Evolutionary conservation across 352 stramenopile species (phyloP), one percentile per base, ranked within the genome.

Genomic region (Blastocystis sp.): DNA sequence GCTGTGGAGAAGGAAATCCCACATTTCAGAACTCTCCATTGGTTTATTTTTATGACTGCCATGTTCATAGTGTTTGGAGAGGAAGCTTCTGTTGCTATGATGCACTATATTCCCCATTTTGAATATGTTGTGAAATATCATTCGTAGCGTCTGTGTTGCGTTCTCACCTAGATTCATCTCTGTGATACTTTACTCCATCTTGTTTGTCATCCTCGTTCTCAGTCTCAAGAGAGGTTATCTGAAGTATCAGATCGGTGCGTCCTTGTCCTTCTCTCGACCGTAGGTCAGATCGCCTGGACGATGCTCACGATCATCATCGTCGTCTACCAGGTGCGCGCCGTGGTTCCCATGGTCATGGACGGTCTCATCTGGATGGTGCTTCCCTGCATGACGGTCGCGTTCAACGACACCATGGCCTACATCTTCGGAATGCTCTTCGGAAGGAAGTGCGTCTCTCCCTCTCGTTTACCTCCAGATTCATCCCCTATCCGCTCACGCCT

Each of bases 121-220:
- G 91, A 93, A 24, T 93, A 95, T 20, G 93, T 93, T 66, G 91
- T 96, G 3, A 94, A 95, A 90, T 96, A 95, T 92, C 95, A 95
- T 91, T 95, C 91, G 9, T 92, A 91, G 18, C 90, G 95, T 54
- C 93, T 93, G 63, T 93, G 94, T 90, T 96, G 94, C 90, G 87
- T 95, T 78, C 93, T 93, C 24, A 90, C 93, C 95, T 91, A 95
- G 93, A 90, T 95, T 94, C 93, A 93, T 96, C 59, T 95, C 93
- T 43, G 95, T 96, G 81, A 93, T 92, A 63, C 93, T 96, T 91
- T 96, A 96, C 91, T 93, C 93, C 26, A 90, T 92, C 66, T 92
- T 95, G 20, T 96, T 96, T 91, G 93, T 96, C 90, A 93, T 96
- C 91, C 95, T 94, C 55, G 94, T 96, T 66, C 92, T 96, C 24